Evolutionary conservation across 2,329 filamentous ascomycete species (phyloP), one percentile per base, ranked within the genome.

Genomic region (Aspergillus spinulosporus): DNA sequence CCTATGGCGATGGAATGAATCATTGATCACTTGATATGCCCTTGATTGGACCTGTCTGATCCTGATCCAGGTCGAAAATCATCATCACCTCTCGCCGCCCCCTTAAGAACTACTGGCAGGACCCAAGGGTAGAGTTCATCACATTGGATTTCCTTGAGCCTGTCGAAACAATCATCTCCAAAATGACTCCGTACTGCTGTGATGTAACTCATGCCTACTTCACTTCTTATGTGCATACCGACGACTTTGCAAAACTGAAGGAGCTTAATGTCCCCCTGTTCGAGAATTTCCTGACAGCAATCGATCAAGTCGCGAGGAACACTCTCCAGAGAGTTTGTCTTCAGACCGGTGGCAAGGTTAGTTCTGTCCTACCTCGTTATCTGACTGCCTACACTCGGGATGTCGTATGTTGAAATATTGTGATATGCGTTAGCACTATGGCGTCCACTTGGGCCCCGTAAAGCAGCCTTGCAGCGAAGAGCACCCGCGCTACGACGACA

Each of bases 121-220:
- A 21, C 21, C 21, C 21, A 42, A 55, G 6, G 71, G 72, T 50
- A 3, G 37, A 66, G 14, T 72, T 71, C 49, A 49, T 74, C 3
- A 66, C 70, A 0, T 47, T 70, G 1, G 72, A 74, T 48, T 73
- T 72, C 56, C 53, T 64, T 8, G 46, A 60, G 0, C 43, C 58
- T 0, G 50, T 61, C 2, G 59, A 66, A 3, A 50, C 50, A 3
- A 60, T 72, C 4, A 53, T 59, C 3, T 39, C 40, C 1, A 42
- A 53, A 5, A 51, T 73, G 49, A 47, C 42, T 26, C 14, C 52
- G 0, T 36, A 59, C 31, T 73, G 68, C 34, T 50, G 42, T 0
- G 59, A 64, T 9, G 68, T 73, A 4, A 73, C 71, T 5, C 71
- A 74, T 45, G 66, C 69, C 2, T 74, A 63, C 58, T 74, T 70